A percentile compares a stretch with the other conserved stretches of the same genome.
These are phyloP conservation scores for Neonectria ditissima DNA, from an alignment of 2,329 filamentous ascomycete species.

Conservation along the genomic window DNA sequence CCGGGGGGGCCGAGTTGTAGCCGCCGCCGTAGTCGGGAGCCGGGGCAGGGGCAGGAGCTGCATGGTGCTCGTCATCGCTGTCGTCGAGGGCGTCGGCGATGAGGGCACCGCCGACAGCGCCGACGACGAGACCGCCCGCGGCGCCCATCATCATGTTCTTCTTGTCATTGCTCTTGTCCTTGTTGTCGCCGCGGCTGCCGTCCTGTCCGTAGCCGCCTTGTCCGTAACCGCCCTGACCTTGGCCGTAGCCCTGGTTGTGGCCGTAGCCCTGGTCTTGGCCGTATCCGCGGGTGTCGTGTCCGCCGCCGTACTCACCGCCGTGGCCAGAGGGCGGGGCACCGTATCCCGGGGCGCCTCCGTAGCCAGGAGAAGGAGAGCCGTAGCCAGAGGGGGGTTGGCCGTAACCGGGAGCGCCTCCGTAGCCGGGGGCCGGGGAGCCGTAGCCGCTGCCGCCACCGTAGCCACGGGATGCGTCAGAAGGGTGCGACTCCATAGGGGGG, in stretches of 20 bases:
- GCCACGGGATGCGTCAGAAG: conserved; percentile 42
- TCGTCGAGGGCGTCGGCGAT: conserved; percentile 64
- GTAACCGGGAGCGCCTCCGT: conserved; percentile 27
- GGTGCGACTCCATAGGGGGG: conserved; percentile 37
- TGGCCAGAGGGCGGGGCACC: conserved; percentile 27
- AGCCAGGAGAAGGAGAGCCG: conserved; percentile 29
- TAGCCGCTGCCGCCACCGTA: conserved; percentile 34
- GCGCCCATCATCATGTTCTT: conserved; percentile 69
- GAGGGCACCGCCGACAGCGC: conserved; percentile 68
- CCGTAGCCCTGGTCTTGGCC: conserved; percentile 6
- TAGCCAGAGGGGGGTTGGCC: conserved; percentile 28
- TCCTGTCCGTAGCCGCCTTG: conserved; percentile 20
- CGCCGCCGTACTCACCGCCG: conserved; percentile 21
- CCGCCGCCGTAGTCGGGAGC: conserved; percentile 14
- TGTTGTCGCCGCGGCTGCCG: conserved; percentile 33
- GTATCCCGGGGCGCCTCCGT: conserved; percentile 28
- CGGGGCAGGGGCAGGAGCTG: conserved; percentile 23
- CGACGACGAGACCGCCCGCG: conserved; percentile 68
- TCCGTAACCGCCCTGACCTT: conserved; percentile 30
- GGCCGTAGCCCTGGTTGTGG: conserved; percentile 15
- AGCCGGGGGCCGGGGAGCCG: conserved; percentile 39
- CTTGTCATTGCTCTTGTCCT: conserved; percentile 58
- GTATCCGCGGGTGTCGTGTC: conserved; percentile 18
- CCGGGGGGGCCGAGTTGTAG: conserved; percentile 11
- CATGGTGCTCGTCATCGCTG: conserved; percentile 39